phyloP scores from a whole-genome alignment of 2,329 filamentous ascomycete species.

The Mycogone perniciosa region DNA sequence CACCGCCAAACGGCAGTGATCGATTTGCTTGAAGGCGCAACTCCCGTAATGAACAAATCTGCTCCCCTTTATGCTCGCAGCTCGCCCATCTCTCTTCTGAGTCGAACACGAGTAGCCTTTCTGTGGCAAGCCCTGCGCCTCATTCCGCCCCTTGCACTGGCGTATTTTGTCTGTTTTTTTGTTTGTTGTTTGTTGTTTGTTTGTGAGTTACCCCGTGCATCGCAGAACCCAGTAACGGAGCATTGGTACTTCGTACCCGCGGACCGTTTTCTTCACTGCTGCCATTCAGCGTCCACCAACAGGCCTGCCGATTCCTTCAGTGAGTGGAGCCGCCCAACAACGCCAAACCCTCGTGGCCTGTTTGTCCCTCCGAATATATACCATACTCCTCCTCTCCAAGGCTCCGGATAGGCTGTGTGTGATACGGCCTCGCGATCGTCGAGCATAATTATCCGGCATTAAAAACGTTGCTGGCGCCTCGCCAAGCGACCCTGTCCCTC shows the following conservation, averaged over 20 bases:
- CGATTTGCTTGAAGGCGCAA: background rate
- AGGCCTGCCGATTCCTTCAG: conserved; percentile 6
- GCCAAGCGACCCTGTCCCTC: conserved; percentile 4
- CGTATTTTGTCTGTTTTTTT: too few species aligned
- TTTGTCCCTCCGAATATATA: conserved; percentile 8
- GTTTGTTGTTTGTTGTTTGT: too few species aligned
- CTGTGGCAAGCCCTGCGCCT: background rate
- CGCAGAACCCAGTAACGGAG: background rate
- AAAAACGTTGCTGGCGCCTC: conserved; percentile 1
- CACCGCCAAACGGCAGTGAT: background rate
- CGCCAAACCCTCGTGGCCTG: conserved; percentile 10
- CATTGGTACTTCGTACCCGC: background rate
- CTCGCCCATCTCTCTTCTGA: background rate
- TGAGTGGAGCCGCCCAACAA: conserved; percentile 11
- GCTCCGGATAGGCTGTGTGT: background rate
- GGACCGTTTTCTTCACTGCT: conserved; percentile 3
- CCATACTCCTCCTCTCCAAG: conserved; percentile 9
- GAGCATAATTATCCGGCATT: conserved; percentile 9
- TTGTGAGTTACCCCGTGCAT: too few species aligned
- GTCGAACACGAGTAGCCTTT: background rate
- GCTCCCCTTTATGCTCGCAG: too few species aligned
- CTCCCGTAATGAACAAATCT: background rate
- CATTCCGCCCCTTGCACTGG: background rate
- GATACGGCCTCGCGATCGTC: conserved; percentile 2
- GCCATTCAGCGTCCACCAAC: conserved; percentile 1